Evolutionary conservation across 116 monocot genomes (phyloP), one percentile per base, ranked within the genome.

Genomic region (Phalaenopsis hybrid): DNA sequence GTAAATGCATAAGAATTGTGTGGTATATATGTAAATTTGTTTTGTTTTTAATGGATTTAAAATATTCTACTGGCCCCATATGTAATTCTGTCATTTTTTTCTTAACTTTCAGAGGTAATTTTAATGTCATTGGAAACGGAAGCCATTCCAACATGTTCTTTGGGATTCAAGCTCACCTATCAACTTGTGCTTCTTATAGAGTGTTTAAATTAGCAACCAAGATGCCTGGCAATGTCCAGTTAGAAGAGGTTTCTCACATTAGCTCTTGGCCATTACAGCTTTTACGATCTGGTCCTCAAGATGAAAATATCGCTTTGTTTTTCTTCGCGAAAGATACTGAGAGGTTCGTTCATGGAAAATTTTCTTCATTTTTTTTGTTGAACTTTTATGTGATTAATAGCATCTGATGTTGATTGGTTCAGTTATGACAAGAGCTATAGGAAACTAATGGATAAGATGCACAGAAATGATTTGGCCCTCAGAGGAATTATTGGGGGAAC

Each of bases 151-250:
- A 84, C 78, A 17, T 75, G 3, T 93, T 79, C 84, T 59, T 88
- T 78, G 95, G 93, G 20, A 81, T 99, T 77, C 99, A 95, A 81
- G 95, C 99, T 77, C 95, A 99, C 75, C 82, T 99, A 51, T 99
- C 95, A 74, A 87, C 70, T 68, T 84, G 65, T 83, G 95, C 89
- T 57, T 92, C 99, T 34, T 81, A 89, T 18, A 89, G 84, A 86
- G 95, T 99, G 31, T 80, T 78, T 81, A 84, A 99, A 70, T 87
- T 93, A 74, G 87, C 80, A 8, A 70, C 37, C 5, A 89, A 83
- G 81, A 88, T 95, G 74, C 90, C 93, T 81, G 41, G 76, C 58
- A 90, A 84, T 82, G 57, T 95, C 43, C 85, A 85, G 43, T 81
- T 99, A 86, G 93, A 92, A 73, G 95, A 93, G 88, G 87, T 91